Percentiles rank a stretch among this genome's conserved stretches.
Evolutionary conservation across 179 eudicot species (phyloP).

Genomic region (Gypsophila paniculata): DNA sequence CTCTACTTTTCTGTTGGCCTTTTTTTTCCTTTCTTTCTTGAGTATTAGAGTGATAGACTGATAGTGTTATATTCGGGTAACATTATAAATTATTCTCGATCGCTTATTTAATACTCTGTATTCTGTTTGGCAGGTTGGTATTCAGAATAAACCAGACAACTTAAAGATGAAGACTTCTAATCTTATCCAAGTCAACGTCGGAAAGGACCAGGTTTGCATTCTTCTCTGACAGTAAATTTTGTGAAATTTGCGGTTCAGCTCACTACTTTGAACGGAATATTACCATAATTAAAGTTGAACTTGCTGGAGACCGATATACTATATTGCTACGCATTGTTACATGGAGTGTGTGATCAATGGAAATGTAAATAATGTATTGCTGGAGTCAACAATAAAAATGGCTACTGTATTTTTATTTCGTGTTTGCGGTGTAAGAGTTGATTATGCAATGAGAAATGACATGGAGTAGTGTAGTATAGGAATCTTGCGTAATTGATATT

Average conservation of each 20-base stretch:
- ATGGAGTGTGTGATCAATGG: no score
- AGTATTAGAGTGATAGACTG: background rate
- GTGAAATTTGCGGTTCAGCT: background rate
- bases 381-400: no score
- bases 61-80: background rate
- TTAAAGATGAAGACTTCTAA: conserved; percentile 65
- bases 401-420: no score
- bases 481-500: no score
- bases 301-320: background rate
- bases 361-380: no score
- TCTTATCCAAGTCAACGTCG: conserved; percentile 62
- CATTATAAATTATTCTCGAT: background rate
- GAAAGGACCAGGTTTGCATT: conserved; percentile 60
- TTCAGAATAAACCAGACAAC: conserved; percentile 70
- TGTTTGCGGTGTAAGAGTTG: no score
- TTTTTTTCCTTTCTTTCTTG: no score
- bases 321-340: background rate
- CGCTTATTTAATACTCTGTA: background rate
- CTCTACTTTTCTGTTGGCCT: no score
- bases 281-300: background rate
- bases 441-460: no score
- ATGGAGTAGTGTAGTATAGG: no score
- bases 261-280: background rate
- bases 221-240: background rate
- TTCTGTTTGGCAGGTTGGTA: conserved; percentile 61